Conservation (phyloP, 1,284 basidiomycete species). For the Malassezia sympodialis region DNA sequence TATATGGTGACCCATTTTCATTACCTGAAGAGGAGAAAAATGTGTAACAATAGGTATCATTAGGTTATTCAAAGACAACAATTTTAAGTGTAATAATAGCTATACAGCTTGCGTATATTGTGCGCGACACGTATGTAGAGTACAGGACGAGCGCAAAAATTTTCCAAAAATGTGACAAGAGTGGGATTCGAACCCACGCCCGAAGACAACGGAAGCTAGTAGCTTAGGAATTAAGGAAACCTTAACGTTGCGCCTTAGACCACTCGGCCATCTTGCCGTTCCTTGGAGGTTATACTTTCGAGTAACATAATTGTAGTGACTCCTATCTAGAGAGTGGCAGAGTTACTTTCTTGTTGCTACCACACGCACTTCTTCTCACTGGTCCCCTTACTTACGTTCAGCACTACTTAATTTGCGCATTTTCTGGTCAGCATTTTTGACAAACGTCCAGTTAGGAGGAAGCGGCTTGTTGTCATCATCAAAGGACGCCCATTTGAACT, state of each 20-base stretch:
- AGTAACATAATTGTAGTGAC: too few relatives aligned
- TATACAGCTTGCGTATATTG: too few relatives aligned
- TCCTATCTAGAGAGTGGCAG: too few relatives aligned
- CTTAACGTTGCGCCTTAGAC: conserved; percentile 23
- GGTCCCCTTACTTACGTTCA: conserved; percentile 18
- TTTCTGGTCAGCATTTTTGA: conserved; percentile 34
- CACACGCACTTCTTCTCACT: too few relatives aligned
- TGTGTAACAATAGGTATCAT: not conserved
- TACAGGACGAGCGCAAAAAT: not conserved
- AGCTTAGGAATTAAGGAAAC: conserved; percentile 19
- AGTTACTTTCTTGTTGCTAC: too few relatives aligned
- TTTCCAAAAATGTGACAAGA: conserved; percentile 24
- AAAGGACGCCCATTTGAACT: conserved; percentile 42
- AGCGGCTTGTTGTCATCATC: conserved; percentile 32
- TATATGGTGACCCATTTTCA: conserved; percentile 4
- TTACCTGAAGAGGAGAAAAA: not conserved
- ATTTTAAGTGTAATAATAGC: too few relatives aligned
- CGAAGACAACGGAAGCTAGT: conserved; percentile 22
- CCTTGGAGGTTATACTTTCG: too few relatives aligned
- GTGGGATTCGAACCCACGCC: conserved; percentile 35
- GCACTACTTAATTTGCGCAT: conserved; percentile 36
- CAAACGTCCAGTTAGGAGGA: conserved; percentile 35
- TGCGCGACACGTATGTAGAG: too few relatives aligned
- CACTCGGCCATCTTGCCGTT: conserved; percentile 20
- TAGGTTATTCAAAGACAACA: too few relatives aligned